Evolutionary conservation across 2,329 filamentous ascomycete species (phyloP).

Genomic region (Aspergillus nomiae): DNA sequence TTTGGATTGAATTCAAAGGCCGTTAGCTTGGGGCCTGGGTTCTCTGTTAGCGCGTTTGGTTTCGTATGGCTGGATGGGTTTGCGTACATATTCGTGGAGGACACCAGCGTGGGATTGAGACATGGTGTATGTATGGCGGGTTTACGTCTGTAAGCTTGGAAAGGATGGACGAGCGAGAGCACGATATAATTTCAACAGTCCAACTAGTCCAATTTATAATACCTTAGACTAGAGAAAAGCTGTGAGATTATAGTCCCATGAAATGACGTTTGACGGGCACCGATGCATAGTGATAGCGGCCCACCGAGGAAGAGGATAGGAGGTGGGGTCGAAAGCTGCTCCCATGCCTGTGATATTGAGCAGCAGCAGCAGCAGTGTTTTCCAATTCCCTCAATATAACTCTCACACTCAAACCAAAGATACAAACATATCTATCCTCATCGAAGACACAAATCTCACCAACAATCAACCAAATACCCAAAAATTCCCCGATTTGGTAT

Average conservation of each 20-base stretch:
- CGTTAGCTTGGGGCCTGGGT: constrained; percentile 40
- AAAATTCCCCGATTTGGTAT: not conserved
- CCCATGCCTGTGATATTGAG: not conserved
- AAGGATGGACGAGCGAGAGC: not conserved
- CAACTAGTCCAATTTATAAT: not conserved
- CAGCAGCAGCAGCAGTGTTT: not conserved
- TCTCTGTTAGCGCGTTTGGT: constrained; percentile 4
- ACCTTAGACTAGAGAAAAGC: not conserved
- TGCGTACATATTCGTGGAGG: constrained; percentile 41
- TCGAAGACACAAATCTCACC: not conserved
- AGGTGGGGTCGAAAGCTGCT: not conserved
- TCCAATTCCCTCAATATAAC: not conserved
- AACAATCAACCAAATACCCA: not conserved
- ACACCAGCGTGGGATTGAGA: constrained; percentile 31
- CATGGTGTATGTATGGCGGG: constrained; percentile 7
- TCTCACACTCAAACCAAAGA: not conserved
- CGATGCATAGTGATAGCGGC: not conserved
- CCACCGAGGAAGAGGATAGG: not conserved
- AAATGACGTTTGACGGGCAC: not conserved
- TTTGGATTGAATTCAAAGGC: constrained; percentile 43
- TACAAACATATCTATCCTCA: not conserved
- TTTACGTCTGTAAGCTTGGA: not conserved
- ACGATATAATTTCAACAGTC: not conserved
- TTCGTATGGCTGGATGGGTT: not conserved
- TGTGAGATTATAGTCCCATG: not conserved